phyloP scores from a whole-genome alignment of 345 rosid genomes.

The Arabidopsis thaliana region DNA sequence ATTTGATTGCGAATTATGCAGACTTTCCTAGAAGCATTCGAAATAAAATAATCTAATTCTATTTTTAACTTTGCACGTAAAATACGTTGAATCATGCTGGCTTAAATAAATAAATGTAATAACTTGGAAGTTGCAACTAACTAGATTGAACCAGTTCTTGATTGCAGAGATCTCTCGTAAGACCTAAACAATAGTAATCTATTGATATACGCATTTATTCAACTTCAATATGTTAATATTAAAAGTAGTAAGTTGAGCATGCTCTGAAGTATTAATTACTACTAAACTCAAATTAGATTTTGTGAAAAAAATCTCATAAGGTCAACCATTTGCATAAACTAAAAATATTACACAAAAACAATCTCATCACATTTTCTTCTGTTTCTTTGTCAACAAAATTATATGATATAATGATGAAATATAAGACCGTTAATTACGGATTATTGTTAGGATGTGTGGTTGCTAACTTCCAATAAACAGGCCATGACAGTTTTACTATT shows the following conservation, averaged over 20 bases:
- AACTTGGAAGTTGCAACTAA: slow-evolving; percentile 4
- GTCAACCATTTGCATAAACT: background rate
- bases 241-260: background rate
- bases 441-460: slow-evolving; percentile 20
- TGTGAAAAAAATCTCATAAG: background rate
- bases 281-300: background rate
- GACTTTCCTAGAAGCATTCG: slow-evolving; percentile 31
- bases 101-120: slow-evolving; percentile 1
- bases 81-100: slow-evolving; percentile 38
- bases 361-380: background rate
- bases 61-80: slow-evolving; percentile 32
- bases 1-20: slow-evolving; percentile 43
- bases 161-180: slow-evolving; percentile 40
- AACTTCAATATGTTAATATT: background rate
- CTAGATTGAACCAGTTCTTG: slow-evolving; percentile 31
- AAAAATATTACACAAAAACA: slow-evolving; percentile 13
- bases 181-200: slow-evolving; percentile 34
- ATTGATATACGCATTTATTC: background rate
- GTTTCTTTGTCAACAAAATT: background rate
- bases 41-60: slow-evolving; percentile 10
- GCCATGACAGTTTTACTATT: slow-evolving; percentile 17
- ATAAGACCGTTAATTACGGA: slow-evolving; percentile 42
- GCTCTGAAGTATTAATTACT: background rate
- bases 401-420: background rate
- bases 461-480: slow-evolving; percentile 25